Evolutionary conservation across 257 asterid genomes (phyloP), one percentile per base, ranked within the genome.

Genomic region (Primulina huaijiensis): DNA sequence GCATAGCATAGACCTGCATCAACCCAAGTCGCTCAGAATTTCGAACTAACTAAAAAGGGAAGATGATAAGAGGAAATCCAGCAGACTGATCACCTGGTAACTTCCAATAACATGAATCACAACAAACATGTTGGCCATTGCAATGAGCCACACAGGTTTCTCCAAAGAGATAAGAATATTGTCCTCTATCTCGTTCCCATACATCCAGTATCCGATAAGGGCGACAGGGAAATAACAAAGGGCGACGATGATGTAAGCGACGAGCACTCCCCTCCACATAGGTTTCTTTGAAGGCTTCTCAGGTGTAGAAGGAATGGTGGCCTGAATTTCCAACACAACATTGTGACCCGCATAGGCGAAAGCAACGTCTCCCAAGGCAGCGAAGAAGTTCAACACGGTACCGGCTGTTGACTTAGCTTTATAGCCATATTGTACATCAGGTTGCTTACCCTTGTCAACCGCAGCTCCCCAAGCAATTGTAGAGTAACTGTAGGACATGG

Each of bases 141-240:
- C 81, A 21, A 82, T 79, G 66, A 82, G 74, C 87, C 87, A 77
- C 0, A 1, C 9, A 9, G 82, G 87, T 21, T 35, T 79, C 11
- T 75, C 27, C 2, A 82, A 53, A 0, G 77, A 0, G 3, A 38
- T 43, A 4, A 82, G 75, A 31, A 82, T 76, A 58, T 82, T 74
- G 10, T 70, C 76, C 0, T 67, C 57, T 3, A 79, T 70, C 0
- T 7, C 2, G 20, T 76, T 79, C 4, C 84, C 82, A 7, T 73
- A 82, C 0, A 12, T 21, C 78, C 74, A 70, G 63, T 71, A 82
- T 8, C 87, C 84, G 0, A 77, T 50, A 7, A 80, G 8, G 8
- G 82, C 87, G 16, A 82, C 82, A 0, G 87, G 87, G 69, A 79
- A 75, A 27, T 82, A 82, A 67, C 84, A 80, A 3, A 82, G 11